Conservation (phyloP, 495 filamentous ascomycete genomes). For the Lophiostoma macrostomum region DNA sequence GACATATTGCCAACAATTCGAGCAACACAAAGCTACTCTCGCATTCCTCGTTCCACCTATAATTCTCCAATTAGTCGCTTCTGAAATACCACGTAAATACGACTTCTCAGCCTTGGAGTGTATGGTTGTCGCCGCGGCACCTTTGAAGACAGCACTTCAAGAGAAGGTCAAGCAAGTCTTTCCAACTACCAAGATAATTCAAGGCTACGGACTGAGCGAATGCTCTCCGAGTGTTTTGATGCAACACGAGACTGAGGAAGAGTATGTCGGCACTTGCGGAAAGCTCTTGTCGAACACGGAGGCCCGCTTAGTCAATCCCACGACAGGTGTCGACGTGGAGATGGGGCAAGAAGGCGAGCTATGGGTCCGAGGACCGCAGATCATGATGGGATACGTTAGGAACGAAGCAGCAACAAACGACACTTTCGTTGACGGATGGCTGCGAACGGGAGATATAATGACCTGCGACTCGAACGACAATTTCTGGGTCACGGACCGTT, state of each 20-base stretch:
- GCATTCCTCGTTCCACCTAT: conserved; percentile 20
- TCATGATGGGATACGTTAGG: conserved; percentile 19
- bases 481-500: conserved; percentile 20
- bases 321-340: conserved; percentile 9
- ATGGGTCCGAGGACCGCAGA: conserved; percentile 18
- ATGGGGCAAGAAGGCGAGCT: conserved; percentile 15
- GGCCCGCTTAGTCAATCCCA: conserved; percentile 20
- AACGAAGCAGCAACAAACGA: conserved; percentile 12
- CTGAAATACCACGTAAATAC: conserved; percentile 11
- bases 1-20: conserved; percentile 21
- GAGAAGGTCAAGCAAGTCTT: conserved; percentile 12
- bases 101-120: conserved; percentile 18
- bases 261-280: conserved; percentile 13
- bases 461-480: conserved; percentile 6
- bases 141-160: conserved; percentile 17
- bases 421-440: conserved; percentile 21
- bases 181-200: conserved; percentile 13
- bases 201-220: conserved; percentile 23
- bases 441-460: conserved; percentile 25
- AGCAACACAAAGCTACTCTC: conserved; percentile 10
- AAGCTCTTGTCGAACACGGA: conserved; percentile 10
- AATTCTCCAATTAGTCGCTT: conserved; percentile 13
- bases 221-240: conserved; percentile 13
- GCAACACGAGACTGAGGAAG: conserved; percentile 11
- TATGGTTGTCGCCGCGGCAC: conserved; percentile 19